Evolutionary conservation across 345 rosid genomes (phyloP).

Genomic region (Bretschneidera sinensis): DNA sequence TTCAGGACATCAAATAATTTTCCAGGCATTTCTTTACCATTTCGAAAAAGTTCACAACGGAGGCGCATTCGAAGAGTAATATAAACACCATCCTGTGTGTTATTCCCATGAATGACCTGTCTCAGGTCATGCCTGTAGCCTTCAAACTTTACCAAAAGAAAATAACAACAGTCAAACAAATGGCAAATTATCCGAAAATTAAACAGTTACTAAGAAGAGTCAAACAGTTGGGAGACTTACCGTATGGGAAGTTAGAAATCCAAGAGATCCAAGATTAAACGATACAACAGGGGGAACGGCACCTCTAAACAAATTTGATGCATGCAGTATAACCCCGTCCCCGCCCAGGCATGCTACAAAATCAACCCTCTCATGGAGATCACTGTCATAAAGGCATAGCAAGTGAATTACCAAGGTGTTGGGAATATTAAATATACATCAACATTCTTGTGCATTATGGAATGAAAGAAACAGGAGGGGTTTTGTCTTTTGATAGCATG

Average conservation of each 20-base stretch:
- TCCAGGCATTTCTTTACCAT: constrained; percentile 86
- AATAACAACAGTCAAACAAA: constrained; percentile 14
- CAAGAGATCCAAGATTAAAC: constrained; percentile 95
- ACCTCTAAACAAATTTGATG: constrained; percentile 87
- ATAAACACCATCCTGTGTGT: constrained; percentile 80
- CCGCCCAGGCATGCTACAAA: constrained; percentile 98
- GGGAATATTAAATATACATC: not conserved
- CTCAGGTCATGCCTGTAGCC: constrained; percentile 76
- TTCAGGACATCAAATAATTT: constrained; percentile 92
- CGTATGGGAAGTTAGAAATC: constrained; percentile 89
- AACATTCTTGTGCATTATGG: not conserved
- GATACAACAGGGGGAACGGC: constrained; percentile 97
- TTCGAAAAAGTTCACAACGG: constrained; percentile 79
- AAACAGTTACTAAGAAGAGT: constrained; percentile 6
- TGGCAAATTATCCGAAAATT: constrained; percentile 5
- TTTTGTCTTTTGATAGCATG: too few species aligned
- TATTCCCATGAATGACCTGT: constrained; percentile 86
- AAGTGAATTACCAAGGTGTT: constrained; percentile 2
- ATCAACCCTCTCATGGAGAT: constrained; percentile 98
- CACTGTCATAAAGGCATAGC: constrained; percentile 40
- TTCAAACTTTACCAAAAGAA: constrained; percentile 50
- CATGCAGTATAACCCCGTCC: constrained; percentile 95
- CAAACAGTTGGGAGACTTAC: constrained; percentile 40
- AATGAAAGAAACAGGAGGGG: too few species aligned
- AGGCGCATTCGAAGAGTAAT: constrained; percentile 98